Evolutionary conservation across 2,329 filamentous ascomycete species (phyloP).

Genomic region (Xylariaceae sp.): DNA sequence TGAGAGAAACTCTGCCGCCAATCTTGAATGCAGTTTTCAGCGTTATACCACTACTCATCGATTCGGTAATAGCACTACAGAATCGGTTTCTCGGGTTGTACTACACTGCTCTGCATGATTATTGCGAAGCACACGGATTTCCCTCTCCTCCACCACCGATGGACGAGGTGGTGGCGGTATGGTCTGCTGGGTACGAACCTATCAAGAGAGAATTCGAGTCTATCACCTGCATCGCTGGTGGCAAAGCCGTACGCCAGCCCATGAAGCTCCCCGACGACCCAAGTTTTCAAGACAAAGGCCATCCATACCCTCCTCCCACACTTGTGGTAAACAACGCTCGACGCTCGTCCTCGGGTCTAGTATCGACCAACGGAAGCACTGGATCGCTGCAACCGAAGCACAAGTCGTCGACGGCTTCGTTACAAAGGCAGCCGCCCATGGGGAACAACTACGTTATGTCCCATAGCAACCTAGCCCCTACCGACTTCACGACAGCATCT

Average conservation of each 20-base stretch:
- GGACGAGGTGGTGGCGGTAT: slow-evolving; percentile 63
- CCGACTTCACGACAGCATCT: slow-evolving; percentile 44
- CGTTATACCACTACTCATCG: slow-evolving; percentile 68
- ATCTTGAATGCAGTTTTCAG: slow-evolving; percentile 67
- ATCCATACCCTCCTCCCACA: slow-evolving; percentile 25
- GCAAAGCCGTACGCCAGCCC: slow-evolving; percentile 58
- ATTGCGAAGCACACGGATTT: slow-evolving; percentile 64
- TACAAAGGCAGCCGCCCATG: slow-evolving; percentile 34
- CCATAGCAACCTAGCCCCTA: slow-evolving; percentile 38
- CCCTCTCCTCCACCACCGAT: slow-evolving; percentile 69
- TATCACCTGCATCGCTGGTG: slow-evolving; percentile 59
- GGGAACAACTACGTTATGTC: slow-evolving; percentile 16
- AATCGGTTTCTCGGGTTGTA: slow-evolving; percentile 72
- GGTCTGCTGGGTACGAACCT: slow-evolving; percentile 60
- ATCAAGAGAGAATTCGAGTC: slow-evolving; percentile 63
- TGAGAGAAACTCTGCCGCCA: slow-evolving; percentile 66
- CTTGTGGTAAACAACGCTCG: slow-evolving; percentile 37
- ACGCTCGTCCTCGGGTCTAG: slow-evolving; percentile 42
- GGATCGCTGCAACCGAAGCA: slow-evolving; percentile 34
- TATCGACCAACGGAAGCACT: slow-evolving; percentile 29
- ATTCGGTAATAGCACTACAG: slow-evolving; percentile 69
- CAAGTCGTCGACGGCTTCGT: slow-evolving; percentile 36
- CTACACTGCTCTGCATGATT: slow-evolving; percentile 72
- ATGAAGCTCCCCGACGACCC: slow-evolving; percentile 37
- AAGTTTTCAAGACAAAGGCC: slow-evolving; percentile 25